phyloP scores from a whole-genome alignment of 768 basidiomycete genomes.

The Tylopilus sp. region DNA sequence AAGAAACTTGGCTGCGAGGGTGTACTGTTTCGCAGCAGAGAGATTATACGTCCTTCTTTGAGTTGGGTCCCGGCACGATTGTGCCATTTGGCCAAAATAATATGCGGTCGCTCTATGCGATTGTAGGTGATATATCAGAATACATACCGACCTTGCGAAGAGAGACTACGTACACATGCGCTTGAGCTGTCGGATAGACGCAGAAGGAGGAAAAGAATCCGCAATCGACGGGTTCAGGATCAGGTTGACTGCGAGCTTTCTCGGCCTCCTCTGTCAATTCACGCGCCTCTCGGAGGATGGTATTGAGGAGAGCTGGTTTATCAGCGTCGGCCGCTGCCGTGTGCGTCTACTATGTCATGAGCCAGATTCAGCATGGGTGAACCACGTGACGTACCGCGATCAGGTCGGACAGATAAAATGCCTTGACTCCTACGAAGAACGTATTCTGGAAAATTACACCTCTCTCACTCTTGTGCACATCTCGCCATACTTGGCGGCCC shows the following conservation, averaged over 20 bases:
- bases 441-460: neutral
- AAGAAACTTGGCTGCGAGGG: neutral
- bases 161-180: neutral
- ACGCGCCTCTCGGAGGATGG: neutral
- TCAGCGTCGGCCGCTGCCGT: neutral
- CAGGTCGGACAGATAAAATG: neutral
- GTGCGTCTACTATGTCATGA: neutral
- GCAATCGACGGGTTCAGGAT: neutral
- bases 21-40: neutral
- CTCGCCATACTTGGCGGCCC: conserved; percentile 6
- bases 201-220: conserved; percentile 1
- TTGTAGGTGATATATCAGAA: neutral
- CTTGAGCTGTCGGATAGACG: neutral
- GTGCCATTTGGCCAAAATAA: neutral
- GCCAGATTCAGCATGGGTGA: neutral
- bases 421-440: neutral
- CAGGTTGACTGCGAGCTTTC: neutral
- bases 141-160: neutral
- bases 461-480: neutral
- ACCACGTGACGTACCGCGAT: neutral
- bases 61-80: neutral
- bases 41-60: neutral
- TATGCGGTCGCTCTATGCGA: neutral
- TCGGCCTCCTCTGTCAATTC: neutral
- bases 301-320: neutral